Evolutionary conservation across 2,329 filamentous ascomycete species (phyloP).

Genomic region (Clonostachys rhizophaga): DNA sequence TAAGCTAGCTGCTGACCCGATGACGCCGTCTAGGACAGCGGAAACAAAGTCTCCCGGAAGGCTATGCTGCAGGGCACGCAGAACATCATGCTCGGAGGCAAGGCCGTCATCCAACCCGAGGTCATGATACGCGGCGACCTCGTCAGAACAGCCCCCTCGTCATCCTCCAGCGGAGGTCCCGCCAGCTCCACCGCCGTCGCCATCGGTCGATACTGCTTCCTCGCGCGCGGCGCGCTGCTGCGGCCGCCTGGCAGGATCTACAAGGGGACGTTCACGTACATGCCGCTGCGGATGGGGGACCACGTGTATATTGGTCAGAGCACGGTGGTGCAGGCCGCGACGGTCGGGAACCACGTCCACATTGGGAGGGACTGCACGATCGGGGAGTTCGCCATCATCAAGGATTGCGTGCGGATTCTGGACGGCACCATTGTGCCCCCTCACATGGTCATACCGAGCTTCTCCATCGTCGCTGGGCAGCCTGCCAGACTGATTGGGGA

Average conservation of each 20-base stretch:
- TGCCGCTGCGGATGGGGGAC: conserved; percentile 88
- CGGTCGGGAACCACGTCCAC: conserved; percentile 79
- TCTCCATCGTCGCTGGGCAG: conserved; percentile 81
- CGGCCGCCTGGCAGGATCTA: conserved; percentile 80
- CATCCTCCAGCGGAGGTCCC: conserved; percentile 29
- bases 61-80: conserved; percentile 90
- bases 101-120: conserved; percentile 92
- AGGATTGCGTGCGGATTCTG: conserved; percentile 86
- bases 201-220: conserved; percentile 88
- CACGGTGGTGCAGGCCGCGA: conserved; percentile 76
- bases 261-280: conserved; percentile 74
- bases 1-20: conserved; percentile 1
- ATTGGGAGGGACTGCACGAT: conserved; percentile 75
- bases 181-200: conserved; percentile 66
- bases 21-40: conserved; percentile 66
- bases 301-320: conserved; percentile 83
- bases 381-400: conserved; percentile 84
- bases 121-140: conserved; percentile 93
- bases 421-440: conserved; percentile 80
- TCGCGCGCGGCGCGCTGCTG: conserved; percentile 73
- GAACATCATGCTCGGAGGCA: conserved; percentile 96
- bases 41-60: conserved; percentile 95
- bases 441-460: conserved; percentile 89
- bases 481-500: conserved; percentile 80
- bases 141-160: conserved; percentile 48